Conservation (phyloP, 345 rosid genomes). For the Ceriops zippeliana region DNA sequence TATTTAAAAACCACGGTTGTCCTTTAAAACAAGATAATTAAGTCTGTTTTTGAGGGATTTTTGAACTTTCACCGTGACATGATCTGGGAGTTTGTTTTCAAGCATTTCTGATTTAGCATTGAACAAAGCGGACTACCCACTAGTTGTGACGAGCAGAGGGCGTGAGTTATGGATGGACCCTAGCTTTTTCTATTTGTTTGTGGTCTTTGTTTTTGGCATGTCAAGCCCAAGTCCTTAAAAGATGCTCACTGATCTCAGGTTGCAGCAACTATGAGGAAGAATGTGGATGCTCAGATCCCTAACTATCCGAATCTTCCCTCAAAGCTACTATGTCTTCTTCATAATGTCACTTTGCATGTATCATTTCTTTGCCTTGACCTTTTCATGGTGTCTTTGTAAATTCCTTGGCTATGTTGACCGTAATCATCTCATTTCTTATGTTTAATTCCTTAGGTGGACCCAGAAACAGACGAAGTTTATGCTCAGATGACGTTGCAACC, state of each 20-base stretch:
- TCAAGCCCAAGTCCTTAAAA: conserved; percentile 9
- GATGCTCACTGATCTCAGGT: conserved; percentile 48
- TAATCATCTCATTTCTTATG: conserved; percentile 13
- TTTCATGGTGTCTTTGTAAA: not conserved
- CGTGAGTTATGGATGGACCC: not conserved
- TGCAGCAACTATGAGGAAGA: conserved; percentile 88
- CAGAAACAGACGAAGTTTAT: conserved; percentile 93
- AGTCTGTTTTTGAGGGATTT: no score
- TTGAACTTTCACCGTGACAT: no score
- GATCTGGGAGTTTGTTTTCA: not conserved
- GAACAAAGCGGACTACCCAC: not conserved
- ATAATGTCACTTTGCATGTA: conserved; percentile 81
- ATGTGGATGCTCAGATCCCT: conserved; percentile 68
- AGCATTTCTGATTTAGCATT: not conserved
- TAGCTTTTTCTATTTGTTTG: not conserved
- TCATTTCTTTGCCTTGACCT: not conserved
- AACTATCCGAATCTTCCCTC: conserved; percentile 90
- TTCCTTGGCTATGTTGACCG: not conserved
- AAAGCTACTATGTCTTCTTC: conserved; percentile 80
- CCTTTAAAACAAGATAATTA: no score
- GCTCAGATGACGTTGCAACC: conserved; percentile 98
- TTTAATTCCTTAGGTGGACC: conserved; percentile 68
- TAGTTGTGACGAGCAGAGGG: not conserved
- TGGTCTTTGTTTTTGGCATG: not conserved
- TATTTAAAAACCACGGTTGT: no score